Conservation (phyloP, 108 stramenopile species). For the Fragilaria crotonensis region DNA sequence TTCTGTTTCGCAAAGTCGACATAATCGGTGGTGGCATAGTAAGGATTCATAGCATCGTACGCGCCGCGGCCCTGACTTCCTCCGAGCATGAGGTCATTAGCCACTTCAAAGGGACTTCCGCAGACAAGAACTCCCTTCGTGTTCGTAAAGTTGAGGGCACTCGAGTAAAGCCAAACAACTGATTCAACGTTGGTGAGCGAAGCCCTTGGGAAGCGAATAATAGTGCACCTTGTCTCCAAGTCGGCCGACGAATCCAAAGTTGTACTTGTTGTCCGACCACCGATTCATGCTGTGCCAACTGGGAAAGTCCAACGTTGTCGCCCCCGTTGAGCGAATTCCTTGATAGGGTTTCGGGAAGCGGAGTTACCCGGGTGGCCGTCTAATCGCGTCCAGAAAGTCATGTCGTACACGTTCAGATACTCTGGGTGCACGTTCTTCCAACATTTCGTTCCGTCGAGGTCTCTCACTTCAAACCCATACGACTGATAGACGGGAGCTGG, state of each 20-base stretch:
- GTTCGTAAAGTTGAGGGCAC: background rate
- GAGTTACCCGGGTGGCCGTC: slow-evolving; percentile 17
- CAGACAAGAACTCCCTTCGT: slow-evolving; percentile 25
- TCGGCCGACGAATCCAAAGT: slow-evolving; percentile 16
- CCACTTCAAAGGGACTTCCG: slow-evolving; percentile 38
- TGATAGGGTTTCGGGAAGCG: background rate
- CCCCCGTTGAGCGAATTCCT: slow-evolving; percentile 3
- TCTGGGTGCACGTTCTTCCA: slow-evolving; percentile 43
- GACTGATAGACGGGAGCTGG: slow-evolving; percentile 1
- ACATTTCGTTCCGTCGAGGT: slow-evolving; percentile 10
- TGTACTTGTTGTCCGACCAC: slow-evolving; percentile 16
- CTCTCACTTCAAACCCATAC: background rate
- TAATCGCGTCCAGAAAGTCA: slow-evolving; percentile 32
- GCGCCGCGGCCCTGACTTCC: background rate
- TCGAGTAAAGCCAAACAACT: background rate
- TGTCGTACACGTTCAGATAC: slow-evolving; percentile 46
- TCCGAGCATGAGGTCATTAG: slow-evolving; percentile 5
- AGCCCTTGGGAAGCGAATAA: background rate
- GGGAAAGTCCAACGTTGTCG: slow-evolving; percentile 8
- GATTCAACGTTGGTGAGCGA: background rate
- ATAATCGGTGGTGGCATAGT: background rate
- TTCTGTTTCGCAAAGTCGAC: slow-evolving; percentile 11
- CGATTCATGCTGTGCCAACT: slow-evolving; percentile 5
- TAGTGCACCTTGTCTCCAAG: background rate
- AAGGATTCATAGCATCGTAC: background rate